phyloP scores from a whole-genome alignment of 345 rosid genomes.

The Cardamine chenopodiifolia region DNA sequence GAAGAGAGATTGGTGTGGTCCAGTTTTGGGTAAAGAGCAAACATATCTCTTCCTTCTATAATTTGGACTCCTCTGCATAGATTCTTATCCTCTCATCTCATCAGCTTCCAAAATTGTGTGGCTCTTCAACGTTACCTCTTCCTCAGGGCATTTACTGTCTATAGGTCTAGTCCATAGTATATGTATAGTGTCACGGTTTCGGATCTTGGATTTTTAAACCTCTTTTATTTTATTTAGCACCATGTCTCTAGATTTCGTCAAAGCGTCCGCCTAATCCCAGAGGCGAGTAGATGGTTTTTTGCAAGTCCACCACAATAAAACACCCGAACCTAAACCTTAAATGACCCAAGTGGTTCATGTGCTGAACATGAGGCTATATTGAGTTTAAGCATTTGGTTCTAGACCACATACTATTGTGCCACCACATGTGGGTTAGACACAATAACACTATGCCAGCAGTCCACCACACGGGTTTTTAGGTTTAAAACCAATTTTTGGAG shows the following conservation, averaged over 20 bases:
- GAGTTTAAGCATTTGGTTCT: background rate
- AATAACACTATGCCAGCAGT: background rate
- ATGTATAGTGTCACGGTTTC: background rate
- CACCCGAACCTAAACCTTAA: background rate
- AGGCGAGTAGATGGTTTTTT: background rate
- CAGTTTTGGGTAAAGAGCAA: slow-evolving; percentile 40
- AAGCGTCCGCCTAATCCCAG: background rate
- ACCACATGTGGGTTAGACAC: background rate
- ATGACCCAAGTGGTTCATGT: too few species aligned
- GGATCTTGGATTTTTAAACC: background rate
- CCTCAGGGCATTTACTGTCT: slow-evolving; percentile 18
- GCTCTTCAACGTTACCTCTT: slow-evolving; percentile 33
- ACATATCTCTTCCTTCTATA: slow-evolving; percentile 34
- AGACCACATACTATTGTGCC: background rate
- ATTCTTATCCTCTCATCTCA: slow-evolving; percentile 37
- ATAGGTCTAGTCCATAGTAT: background rate
- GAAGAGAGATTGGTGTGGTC: slow-evolving; percentile 32
- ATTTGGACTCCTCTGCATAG: slow-evolving; percentile 37
- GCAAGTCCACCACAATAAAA: background rate
- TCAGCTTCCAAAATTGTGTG: slow-evolving; percentile 30
- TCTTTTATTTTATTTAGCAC: background rate
- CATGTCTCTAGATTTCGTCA: background rate
- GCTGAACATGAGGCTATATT: background rate
- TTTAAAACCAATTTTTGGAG: background rate
- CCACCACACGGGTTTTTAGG: background rate